phyloP scores from a whole-genome alignment of 495 filamentous ascomycete species.

The Penicillium robsamsonii region DNA sequence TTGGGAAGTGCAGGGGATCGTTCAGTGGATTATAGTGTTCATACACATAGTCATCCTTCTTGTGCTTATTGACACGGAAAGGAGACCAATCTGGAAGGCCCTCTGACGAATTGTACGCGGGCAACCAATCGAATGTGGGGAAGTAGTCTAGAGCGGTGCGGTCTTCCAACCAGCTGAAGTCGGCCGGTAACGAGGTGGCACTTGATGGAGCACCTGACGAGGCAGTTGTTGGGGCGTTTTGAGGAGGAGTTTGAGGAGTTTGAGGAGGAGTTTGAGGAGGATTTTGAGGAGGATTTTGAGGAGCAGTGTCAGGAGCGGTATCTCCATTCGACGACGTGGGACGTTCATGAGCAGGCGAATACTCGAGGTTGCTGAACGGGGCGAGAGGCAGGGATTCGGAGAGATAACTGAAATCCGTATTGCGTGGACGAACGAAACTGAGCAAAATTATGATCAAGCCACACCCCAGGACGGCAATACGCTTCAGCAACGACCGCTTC shows the following conservation, averaged over 20 bases:
- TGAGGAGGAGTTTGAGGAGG: too few species aligned
- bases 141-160: conserved; percentile 16
- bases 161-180: conserved; percentile 16
- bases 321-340: not conserved
- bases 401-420: conserved; percentile 11
- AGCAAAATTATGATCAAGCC: conserved; percentile 5
- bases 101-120: conserved; percentile 1
- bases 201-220: not conserved
- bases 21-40: conserved; percentile 31
- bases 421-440: conserved; percentile 13
- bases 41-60: not conserved
- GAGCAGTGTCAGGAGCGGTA: not conserved
- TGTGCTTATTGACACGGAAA: conserved; percentile 1
- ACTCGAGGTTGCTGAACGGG: conserved; percentile 12
- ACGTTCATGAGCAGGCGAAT: not conserved
- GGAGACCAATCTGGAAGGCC: conserved; percentile 19
- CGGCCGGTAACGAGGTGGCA: not conserved
- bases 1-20: conserved; percentile 37
- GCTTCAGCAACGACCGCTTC: conserved; percentile 6
- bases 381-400: conserved; percentile 17
- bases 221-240: not conserved
- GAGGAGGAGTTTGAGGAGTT: not conserved
- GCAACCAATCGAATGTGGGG: conserved; percentile 19
- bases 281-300: not conserved
- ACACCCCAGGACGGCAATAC: conserved; percentile 1